These are phyloP conservation scores for Geranomyces michiganensis DNA, from an alignment of 192 early-diverging fungal genomes.

Conservation along the genomic window DNA sequence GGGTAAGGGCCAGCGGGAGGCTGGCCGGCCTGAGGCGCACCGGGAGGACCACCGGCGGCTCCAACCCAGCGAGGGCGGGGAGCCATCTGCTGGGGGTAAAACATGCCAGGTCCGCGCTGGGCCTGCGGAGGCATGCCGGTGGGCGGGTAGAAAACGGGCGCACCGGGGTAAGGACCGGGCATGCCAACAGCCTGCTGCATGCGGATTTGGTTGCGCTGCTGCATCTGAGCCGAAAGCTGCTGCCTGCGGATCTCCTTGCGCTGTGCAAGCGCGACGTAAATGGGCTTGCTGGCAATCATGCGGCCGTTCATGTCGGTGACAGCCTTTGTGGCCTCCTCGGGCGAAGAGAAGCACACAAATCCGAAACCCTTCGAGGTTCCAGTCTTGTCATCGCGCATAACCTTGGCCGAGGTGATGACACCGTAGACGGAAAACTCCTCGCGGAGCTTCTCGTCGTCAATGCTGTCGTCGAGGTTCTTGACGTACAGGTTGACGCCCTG, in stretches of 20 bases:
- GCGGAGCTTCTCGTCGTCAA: slow-evolving; percentile 95
- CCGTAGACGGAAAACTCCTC: slow-evolving; percentile 97
- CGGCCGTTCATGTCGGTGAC: slow-evolving; percentile 98
- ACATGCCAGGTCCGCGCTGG: slow-evolving; percentile 37
- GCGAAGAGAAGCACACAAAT: slow-evolving; percentile 98
- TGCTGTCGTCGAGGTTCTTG: slow-evolving; percentile 96
- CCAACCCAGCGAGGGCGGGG: slow-evolving; percentile 47
- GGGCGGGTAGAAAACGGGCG: slow-evolving; percentile 63
- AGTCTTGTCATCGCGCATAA: slow-evolving; percentile 93
- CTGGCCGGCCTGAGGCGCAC: slow-evolving; percentile 42
- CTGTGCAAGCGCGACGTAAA: slow-evolving; percentile 98
- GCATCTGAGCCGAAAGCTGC: slow-evolving; percentile 94
- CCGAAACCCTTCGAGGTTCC: slow-evolving; percentile 89
- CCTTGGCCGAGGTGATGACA: slow-evolving; percentile 94
- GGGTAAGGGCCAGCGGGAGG: slow-evolving; percentile 32
- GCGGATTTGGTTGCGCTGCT: slow-evolving; percentile 84
- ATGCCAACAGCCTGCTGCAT: slow-evolving; percentile 68
- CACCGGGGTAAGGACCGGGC: slow-evolving; percentile 60
- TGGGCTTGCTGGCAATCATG: slow-evolving; percentile 91
- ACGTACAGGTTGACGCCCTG: slow-evolving; percentile 99
- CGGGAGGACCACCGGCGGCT: slow-evolving; percentile 38
- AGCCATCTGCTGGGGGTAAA: slow-evolving; percentile 44
- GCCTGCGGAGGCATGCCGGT: slow-evolving; percentile 43
- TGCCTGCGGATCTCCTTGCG: slow-evolving; percentile 95
- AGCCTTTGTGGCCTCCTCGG: slow-evolving; percentile 98